These are phyloP conservation scores for Rhizopus delemar DNA, from an alignment of 371 early-diverging fungal genomes.

Conservation along the genomic window DNA sequence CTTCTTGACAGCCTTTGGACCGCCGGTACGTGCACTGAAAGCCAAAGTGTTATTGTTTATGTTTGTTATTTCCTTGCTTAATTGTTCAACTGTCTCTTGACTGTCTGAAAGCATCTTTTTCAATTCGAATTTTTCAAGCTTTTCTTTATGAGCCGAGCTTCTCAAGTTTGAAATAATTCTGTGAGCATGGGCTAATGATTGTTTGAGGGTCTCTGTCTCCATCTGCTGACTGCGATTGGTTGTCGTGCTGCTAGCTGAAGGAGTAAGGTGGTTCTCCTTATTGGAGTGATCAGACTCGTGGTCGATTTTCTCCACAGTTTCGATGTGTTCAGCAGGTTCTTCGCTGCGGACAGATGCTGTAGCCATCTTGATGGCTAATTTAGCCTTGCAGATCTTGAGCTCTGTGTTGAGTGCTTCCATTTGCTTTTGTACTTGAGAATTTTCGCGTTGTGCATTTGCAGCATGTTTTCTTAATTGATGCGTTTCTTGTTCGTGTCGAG, in stretches of 20 bases:
- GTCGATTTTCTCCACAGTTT: not conserved
- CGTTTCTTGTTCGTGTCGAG: slow-evolving; percentile 71
- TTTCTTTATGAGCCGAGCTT: slow-evolving; percentile 49
- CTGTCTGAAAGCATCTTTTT: slow-evolving; percentile 65
- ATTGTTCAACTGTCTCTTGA: slow-evolving; percentile 63
- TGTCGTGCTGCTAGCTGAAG: slow-evolving; percentile 9
- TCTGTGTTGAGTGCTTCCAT: slow-evolving; percentile 65
- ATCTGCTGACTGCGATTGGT: slow-evolving; percentile 29
- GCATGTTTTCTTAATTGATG: slow-evolving; percentile 55
- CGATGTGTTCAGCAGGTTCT: not conserved
- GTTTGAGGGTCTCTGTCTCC: slow-evolving; percentile 51
- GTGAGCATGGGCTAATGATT: slow-evolving; percentile 52
- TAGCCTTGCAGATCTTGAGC: slow-evolving; percentile 46
- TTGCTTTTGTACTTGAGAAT: slow-evolving; percentile 53
- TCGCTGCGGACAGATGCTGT: slow-evolving; percentile 13
- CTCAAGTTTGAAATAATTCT: slow-evolving; percentile 54
- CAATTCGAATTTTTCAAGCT: slow-evolving; percentile 61
- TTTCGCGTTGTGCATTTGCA: slow-evolving; percentile 65
- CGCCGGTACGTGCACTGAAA: not conserved
- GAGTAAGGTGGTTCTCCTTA: not conserved
- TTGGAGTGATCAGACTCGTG: too few species aligned
- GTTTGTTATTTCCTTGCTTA: slow-evolving; percentile 44
- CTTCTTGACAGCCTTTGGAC: slow-evolving; percentile 13
- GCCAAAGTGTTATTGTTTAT: not conserved
- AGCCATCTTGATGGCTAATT: slow-evolving; percentile 35